Evolutionary conservation across 2,329 filamentous ascomycete species (phyloP), one percentile per base, ranked within the genome.

Genomic region (Stachybotrys elegans): DNA sequence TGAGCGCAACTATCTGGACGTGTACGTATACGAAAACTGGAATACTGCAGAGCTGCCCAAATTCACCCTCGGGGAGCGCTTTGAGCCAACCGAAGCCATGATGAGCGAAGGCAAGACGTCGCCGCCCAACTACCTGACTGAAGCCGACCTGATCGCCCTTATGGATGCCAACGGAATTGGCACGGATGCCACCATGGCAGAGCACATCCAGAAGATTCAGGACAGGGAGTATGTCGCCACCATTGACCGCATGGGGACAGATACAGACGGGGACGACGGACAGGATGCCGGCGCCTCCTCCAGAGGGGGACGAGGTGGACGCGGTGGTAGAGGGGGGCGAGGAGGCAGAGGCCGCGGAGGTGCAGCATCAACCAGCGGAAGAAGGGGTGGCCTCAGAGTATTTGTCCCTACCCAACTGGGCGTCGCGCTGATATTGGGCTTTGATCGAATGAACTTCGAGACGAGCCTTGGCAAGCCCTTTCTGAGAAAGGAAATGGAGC

Each of bases 81-180:
- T 98, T 52, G 83, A 89, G 61, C 93, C 93, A 0, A 88, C 83
- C 1, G 91, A 96, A 67, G 92, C 90, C 4, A 82, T 86, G 55
- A 89, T 98, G 67, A 83, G 80, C 1, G 90, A 97, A 55, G 92
- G 93, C n/a, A 86, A 94, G 64, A 98, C 93, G 0, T 79, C 77
- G 1, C 74, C 91, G 12, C 93, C 93, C 1, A 80, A 77, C 19
- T 96, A 95, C 60, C 75, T 98, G 22, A 97, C 93, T 0, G 93
- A 98, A 61, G 91, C 93, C 1, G 93, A 98, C 61, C 74, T 98
- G 21, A 95, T 98, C 59, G 86, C 86, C 4, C 77, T 98, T 11
- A 98, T 98, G 93, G 93, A 98, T 68, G 91, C 89, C 36, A 98
- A 98, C 60, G 93, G 93, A 3, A 98, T 98, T 51, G 93, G 93